Conservation (phyloP, 2,329 filamentous ascomycete genomes). For the Epichloe gansuensis region DNA sequence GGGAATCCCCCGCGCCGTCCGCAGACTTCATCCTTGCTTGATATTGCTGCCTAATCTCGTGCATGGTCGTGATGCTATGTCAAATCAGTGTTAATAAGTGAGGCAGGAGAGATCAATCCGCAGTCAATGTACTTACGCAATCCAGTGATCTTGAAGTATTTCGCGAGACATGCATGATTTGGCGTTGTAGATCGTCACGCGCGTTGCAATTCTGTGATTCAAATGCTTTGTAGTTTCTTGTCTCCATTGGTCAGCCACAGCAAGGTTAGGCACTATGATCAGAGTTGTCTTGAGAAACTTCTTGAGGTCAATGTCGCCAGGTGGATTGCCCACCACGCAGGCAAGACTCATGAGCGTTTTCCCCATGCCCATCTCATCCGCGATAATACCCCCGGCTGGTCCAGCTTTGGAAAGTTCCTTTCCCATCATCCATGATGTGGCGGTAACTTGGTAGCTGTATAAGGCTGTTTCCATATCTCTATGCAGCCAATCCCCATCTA, state of each 20-base stretch:
- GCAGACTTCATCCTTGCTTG: too few relatives aligned
- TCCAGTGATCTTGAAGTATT: background rate
- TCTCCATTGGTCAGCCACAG: conserved; percentile 17
- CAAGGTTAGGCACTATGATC: conserved; percentile 17
- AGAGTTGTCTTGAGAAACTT: conserved; percentile 24
- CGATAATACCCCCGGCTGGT: conserved; percentile 48
- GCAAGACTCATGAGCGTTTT: conserved; percentile 67
- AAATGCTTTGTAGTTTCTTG: conserved; percentile 16
- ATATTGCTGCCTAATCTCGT: conserved; percentile 12
- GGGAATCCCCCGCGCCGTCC: background rate
- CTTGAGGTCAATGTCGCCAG: conserved; percentile 21
- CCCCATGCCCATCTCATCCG: conserved; percentile 51
- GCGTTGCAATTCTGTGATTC: background rate
- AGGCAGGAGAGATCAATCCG: too few relatives aligned
- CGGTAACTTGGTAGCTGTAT: conserved; percentile 35
- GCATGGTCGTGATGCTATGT: conserved; percentile 18
- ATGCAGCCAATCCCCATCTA: background rate
- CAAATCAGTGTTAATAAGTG: background rate
- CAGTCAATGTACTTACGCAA: background rate
- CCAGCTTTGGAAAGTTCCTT: conserved; percentile 27
- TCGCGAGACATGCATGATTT: background rate
- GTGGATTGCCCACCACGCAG: conserved; percentile 50
- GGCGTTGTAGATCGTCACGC: conserved; percentile 7
- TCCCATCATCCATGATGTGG: conserved; percentile 38
- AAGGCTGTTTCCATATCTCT: background rate